phyloP scores from a whole-genome alignment of 2,329 filamentous ascomycete species.

The Colletotrichum liriopes region DNA sequence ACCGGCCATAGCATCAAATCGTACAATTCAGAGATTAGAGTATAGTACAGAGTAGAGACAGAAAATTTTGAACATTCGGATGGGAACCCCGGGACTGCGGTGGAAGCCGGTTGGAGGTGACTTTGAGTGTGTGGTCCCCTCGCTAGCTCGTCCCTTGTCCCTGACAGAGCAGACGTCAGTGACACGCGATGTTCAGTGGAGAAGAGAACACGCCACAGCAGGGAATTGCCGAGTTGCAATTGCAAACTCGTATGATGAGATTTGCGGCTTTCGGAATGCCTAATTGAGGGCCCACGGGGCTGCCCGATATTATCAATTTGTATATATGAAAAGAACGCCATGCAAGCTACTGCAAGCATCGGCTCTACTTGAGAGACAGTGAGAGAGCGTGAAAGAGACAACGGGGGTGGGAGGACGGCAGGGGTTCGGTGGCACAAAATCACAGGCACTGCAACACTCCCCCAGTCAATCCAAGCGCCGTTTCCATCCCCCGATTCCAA shows the following conservation, averaged over 20 bases:
- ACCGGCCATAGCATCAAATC: background rate
- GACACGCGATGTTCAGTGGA: constrained; percentile 36
- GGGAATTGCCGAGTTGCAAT: constrained; percentile 38
- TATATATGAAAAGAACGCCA: constrained; percentile 8
- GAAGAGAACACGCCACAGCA: constrained; percentile 35
- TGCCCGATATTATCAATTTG: constrained; percentile 17
- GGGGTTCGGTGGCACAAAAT: constrained; percentile 6
- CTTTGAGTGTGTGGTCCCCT: constrained; percentile 11
- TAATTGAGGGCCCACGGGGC: constrained; percentile 6
- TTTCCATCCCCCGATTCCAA: no score
- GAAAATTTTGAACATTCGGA: background rate
- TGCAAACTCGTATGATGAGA: constrained; percentile 42
- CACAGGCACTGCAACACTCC: constrained; percentile 19
- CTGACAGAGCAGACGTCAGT: constrained; percentile 30
- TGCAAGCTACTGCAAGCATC: background rate
- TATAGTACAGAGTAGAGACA: background rate
- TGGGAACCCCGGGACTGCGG: background rate
- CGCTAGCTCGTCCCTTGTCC: constrained; percentile 6
- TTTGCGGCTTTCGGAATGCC: constrained; percentile 24
- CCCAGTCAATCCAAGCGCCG: no score
- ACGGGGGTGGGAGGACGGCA: background rate
- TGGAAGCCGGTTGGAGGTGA: background rate
- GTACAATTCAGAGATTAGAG: background rate
- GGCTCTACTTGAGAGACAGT: no score
- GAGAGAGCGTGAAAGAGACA: constrained; percentile 16